These are phyloP conservation scores for Hypholoma sublateritium DNA, from an alignment of 768 basidiomycete species.

Conservation along the genomic window DNA sequence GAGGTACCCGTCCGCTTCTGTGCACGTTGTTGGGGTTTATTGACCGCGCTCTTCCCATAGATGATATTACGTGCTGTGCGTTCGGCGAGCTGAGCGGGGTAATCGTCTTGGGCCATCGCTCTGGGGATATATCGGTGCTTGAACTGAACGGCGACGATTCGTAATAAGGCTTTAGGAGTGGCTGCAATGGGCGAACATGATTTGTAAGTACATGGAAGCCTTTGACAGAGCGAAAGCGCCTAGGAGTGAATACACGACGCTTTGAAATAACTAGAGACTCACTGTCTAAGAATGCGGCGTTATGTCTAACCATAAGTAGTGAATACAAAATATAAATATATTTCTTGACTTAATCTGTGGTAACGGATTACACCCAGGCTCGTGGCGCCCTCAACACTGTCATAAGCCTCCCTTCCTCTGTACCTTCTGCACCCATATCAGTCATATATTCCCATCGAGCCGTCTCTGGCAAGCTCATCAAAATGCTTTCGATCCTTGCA, in stretches of 20 bases:
- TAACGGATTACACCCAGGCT: conserved; percentile 51
- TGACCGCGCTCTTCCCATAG: conserved; percentile 20
- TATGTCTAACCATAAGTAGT: not conserved
- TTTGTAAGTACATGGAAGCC: not conserved
- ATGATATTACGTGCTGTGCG: conserved; percentile 46
- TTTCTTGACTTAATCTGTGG: not conserved
- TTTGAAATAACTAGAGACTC: too few species aligned
- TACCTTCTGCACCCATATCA: conserved; percentile 65
- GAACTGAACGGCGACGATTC: conserved; percentile 6
- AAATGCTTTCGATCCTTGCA: conserved; percentile 84
- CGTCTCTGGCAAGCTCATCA: conserved; percentile 87
- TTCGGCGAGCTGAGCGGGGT: conserved; percentile 45
- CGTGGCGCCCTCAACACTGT: conserved; percentile 59
- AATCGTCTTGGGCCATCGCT: conserved; percentile 41
- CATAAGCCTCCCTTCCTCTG: conserved; percentile 66
- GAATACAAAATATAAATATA: not conserved
- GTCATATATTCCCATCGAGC: conserved; percentile 91
- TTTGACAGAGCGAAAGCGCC: too few species aligned
- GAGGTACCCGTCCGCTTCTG: conserved; percentile 27
- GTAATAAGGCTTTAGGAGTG: not conserved
- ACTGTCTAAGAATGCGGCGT: too few species aligned
- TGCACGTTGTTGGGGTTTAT: not conserved
- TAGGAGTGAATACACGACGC: too few species aligned
- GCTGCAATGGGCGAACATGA: not conserved
- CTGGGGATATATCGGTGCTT: conserved; percentile 38